Evolutionary conservation across 148 eudicot genomes (phyloP).

Genomic region (Fagopyrum tataricum): DNA sequence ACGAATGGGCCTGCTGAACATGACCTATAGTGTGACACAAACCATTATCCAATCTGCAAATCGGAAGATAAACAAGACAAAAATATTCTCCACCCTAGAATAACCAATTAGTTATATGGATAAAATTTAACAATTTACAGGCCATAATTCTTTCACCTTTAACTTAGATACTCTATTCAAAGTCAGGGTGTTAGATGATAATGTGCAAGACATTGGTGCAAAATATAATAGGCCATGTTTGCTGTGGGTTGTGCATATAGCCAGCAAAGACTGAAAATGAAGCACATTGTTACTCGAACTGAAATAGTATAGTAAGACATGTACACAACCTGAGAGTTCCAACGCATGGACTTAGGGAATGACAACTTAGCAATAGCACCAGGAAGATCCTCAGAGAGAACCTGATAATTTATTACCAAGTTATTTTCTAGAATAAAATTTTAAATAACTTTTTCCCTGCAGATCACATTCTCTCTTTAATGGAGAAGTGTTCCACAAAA

Average conservation of each 20-base stretch:
- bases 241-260: background rate
- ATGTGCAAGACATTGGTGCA: background rate
- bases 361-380: slow-evolving; percentile 61
- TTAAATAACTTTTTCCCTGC: background rate
- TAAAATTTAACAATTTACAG: background rate
- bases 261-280: background rate
- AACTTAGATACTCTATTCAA: background rate
- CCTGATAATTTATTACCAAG: slow-evolving; percentile 36
- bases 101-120: background rate
- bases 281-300: background rate
- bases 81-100: background rate
- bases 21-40: slow-evolving; percentile 34
- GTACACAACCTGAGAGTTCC: slow-evolving; percentile 89
- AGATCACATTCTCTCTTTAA: background rate
- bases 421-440: slow-evolving; percentile 8
- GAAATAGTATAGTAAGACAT: background rate
- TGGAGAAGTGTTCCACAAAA: background rate
- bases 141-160: background rate
- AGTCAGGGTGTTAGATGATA: background rate
- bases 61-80: background rate
- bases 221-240: background rate
- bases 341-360: slow-evolving; percentile 96
- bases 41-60: slow-evolving; percentile 2
- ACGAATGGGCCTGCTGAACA: slow-evolving; percentile 93
- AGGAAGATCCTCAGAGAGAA: slow-evolving; percentile 84